Percentiles rank a stretch among this genome's conserved stretches.
Conservation (phyloP, 106 monocot genomes). For the Acorus calamus region DNA sequence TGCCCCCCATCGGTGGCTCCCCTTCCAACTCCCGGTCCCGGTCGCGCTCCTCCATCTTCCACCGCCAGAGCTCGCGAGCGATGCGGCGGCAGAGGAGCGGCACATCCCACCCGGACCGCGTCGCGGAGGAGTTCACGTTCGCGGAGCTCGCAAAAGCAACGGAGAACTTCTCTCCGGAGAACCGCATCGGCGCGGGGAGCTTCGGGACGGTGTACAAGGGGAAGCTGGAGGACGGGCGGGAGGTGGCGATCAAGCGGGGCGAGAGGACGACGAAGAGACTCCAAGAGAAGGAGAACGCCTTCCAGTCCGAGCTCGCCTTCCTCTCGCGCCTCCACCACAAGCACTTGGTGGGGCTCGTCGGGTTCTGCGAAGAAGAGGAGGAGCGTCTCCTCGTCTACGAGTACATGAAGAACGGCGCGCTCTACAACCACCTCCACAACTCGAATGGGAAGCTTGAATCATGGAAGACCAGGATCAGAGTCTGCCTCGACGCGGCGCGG, state of each 20-base stretch:
- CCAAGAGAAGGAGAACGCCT: slow-evolving; percentile 65
- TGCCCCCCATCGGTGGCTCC: neutral
- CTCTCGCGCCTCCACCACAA: slow-evolving; percentile 89
- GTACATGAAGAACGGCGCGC: slow-evolving; percentile 75
- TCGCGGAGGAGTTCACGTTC: slow-evolving; percentile 46
- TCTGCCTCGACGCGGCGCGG: slow-evolving; percentile 39
- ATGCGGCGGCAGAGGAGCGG: slow-evolving; percentile 79
- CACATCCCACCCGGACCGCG: slow-evolving; percentile 37
- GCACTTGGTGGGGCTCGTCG: slow-evolving; percentile 66
- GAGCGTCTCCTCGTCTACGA: slow-evolving; percentile 82
- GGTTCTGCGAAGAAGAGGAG: slow-evolving; percentile 67
- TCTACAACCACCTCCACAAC: slow-evolving; percentile 42
- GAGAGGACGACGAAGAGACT: slow-evolving; percentile 26
- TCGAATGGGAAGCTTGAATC: slow-evolving; percentile 4
- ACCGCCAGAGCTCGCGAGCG: slow-evolving; percentile 37
- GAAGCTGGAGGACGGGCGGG: slow-evolving; percentile 57
- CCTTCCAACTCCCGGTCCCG: neutral
- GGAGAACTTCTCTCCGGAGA: slow-evolving; percentile 38
- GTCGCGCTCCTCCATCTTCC: slow-evolving; percentile 21
- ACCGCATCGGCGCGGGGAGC: slow-evolving; percentile 64
- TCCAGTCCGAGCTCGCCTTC: slow-evolving; percentile 68
- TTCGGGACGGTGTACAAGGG: slow-evolving; percentile 82
- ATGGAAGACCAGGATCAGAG: slow-evolving; percentile 36
- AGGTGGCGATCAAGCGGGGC: slow-evolving; percentile 79
- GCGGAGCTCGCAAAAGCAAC: slow-evolving; percentile 54